Evolutionary conservation across 371 early-diverging fungal genomes (phyloP).

Genomic region (Funneliformis caledonium): DNA sequence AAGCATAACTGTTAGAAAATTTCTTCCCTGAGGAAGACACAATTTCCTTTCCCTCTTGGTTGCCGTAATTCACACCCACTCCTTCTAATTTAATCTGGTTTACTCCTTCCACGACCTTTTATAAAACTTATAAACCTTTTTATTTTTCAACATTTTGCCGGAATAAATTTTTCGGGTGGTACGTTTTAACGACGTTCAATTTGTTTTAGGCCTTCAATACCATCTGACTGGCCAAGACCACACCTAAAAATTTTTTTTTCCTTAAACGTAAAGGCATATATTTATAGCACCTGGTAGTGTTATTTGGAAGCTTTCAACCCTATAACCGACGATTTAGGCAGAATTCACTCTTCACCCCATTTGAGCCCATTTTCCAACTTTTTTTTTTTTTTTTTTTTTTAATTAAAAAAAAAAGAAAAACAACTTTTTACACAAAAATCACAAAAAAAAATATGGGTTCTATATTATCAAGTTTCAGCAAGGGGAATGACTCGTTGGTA

Average conservation of each 20-base stretch:
- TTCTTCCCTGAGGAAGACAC: not conserved
- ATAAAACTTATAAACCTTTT: not conserved
- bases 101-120: not conserved
- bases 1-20: not conserved
- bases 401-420: not conserved
- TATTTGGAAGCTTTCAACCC: not conserved
- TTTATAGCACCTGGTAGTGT: slow-evolving; percentile 32
- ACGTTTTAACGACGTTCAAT: not conserved
- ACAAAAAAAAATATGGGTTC: slow-evolving; percentile 5
- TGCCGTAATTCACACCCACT: not conserved
- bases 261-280: not conserved
- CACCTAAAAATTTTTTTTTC: too few species aligned
- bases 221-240: slow-evolving; percentile 2
- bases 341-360: not conserved
- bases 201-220: not conserved
- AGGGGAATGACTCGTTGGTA: slow-evolving; percentile 43
- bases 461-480: slow-evolving; percentile 26
- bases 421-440: not conserved
- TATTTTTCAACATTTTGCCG: not conserved
- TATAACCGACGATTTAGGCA: not conserved
- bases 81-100: not conserved
- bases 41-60: not conserved
- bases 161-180: not conserved
- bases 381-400: not conserved
- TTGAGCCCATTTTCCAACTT: not conserved